Base-by-base conservation (phyloP, 2,329 filamentous ascomycete species). In the Monilinia polystroma region DNA sequence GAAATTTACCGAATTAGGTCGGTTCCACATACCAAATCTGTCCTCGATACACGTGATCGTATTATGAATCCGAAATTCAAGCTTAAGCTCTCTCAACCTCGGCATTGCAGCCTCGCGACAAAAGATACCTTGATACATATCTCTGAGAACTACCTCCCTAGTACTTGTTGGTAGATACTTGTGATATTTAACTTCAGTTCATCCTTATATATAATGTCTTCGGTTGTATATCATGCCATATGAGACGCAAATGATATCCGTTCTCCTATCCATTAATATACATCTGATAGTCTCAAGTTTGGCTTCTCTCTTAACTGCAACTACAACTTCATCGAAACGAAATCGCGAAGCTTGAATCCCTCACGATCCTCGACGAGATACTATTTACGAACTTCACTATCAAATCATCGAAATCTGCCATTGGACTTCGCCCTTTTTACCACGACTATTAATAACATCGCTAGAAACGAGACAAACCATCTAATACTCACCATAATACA, bases 91-190 rank as follows among this genome's bases (percentile, higher is more conserved):
- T 26, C 29, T 60, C 62, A 45, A 64, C 62, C 62, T 64, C 62
- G 62, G 62, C 53, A 64, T 56, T 14, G 16, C 52, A 57, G 51
- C 62, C 35, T 64, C 38, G 49, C 62, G 62, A 56, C 23, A 14
- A 20, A 60, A 60, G 45, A 32, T 49, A 49, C 12, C 26, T 55
- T 38, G 20, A 38, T 38, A 35, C 23, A 2, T 16, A n/a, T 20
- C 18, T 35, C 4, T 8, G 32, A 35, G 32, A 35, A 35, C 32
- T 35, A 35, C 32, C 32, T 35, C 32, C 32, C 32, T 35, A 35
- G 32, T 35, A 35, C 32, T 35, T 35, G 32, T 55, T 18, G 14
- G 20, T 47, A 47, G 14, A 18, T 35, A 47, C 26, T 45, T 32
- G 18, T 23, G 12, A 56, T 23, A 35, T 35, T 64, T 16, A 47